Evolutionary conservation across 495 filamentous ascomycete species (phyloP).

Genomic region (Acidiella bohemica): DNA sequence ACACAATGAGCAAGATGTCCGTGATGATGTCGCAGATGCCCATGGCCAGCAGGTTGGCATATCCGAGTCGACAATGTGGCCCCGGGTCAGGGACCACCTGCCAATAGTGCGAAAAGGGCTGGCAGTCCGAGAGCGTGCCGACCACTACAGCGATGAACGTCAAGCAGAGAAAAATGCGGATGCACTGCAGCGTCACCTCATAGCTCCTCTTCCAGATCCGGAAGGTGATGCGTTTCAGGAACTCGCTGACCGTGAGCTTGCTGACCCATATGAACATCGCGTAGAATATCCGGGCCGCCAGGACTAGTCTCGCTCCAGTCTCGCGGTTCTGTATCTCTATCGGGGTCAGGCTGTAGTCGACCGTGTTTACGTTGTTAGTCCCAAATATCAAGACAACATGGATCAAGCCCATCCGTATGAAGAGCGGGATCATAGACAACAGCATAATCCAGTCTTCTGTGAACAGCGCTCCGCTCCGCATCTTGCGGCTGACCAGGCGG

Average conservation of each 20-base stretch:
- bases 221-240: conserved; percentile 65
- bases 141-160: conserved; percentile 73
- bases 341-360: conserved; percentile 29
- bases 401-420: conserved; percentile 70
- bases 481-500: conserved; percentile 62
- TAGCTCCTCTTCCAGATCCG: conserved; percentile 59
- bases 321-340: conserved; percentile 36
- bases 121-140: conserved; percentile 71
- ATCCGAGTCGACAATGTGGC: conserved; percentile 67
- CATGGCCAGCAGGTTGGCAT: conserved; percentile 77
- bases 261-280: conserved; percentile 73
- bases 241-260: conserved; percentile 82
- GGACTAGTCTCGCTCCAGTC: conserved; percentile 51
- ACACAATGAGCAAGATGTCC: conserved; percentile 72
- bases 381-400: conserved; percentile 74
- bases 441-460: conserved; percentile 79
- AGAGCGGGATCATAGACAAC: conserved; percentile 61
- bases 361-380: conserved; percentile 64
- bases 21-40: conserved; percentile 74
- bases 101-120: conserved; percentile 76
- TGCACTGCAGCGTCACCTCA: conserved; percentile 47
- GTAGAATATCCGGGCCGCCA: conserved; percentile 53
- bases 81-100: conserved; percentile 84
- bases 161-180: conserved; percentile 57
- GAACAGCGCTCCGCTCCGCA: conserved; percentile 70